A percentile compares a stretch with the other conserved stretches of the same genome.
Evolutionary conservation across 2,329 filamentous ascomycete species (phyloP).

Genomic region (Aureobasidium sp.): DNA sequence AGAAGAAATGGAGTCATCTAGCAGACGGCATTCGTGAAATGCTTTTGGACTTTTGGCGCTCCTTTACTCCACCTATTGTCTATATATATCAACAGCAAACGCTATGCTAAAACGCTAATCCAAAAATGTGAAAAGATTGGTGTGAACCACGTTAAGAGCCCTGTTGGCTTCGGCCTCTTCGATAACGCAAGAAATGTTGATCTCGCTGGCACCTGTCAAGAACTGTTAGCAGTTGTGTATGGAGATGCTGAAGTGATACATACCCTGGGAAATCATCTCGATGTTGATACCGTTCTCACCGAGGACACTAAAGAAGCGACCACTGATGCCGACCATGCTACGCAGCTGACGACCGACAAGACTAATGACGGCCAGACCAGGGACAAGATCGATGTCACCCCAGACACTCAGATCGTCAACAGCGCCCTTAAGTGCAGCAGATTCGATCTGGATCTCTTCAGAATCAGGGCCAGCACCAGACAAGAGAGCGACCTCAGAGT

Average conservation of each 20-base stretch:
- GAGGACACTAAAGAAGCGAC: conserved; percentile 88
- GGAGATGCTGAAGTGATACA: conserved; percentile 21
- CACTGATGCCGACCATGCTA: conserved; percentile 88
- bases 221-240: background rate
- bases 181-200: conserved; percentile 98
- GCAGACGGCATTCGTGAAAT: background rate
- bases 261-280: conserved; percentile 99
- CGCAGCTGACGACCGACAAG: conserved; percentile 94
- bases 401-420: conserved; percentile 68
- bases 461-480: conserved; percentile 35
- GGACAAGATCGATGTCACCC: conserved; percentile 83
- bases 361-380: conserved; percentile 91
- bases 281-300: conserved; percentile 94
- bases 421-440: conserved; percentile 41
- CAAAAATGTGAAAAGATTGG: conserved; percentile 91
- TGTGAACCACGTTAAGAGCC: conserved; percentile 93
- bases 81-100: background rate
- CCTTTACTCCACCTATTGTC: background rate
- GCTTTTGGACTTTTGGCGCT: background rate
- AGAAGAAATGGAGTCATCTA: background rate
- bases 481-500: conserved; percentile 60
- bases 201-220: conserved; percentile 81
- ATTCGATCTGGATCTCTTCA: conserved; percentile 43
- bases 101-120: conserved; percentile 39
- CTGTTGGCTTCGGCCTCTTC: conserved; percentile 83